Base-by-base conservation (phyloP, 768 basidiomycete genomes). In the Mrakia blollopis region DNA sequence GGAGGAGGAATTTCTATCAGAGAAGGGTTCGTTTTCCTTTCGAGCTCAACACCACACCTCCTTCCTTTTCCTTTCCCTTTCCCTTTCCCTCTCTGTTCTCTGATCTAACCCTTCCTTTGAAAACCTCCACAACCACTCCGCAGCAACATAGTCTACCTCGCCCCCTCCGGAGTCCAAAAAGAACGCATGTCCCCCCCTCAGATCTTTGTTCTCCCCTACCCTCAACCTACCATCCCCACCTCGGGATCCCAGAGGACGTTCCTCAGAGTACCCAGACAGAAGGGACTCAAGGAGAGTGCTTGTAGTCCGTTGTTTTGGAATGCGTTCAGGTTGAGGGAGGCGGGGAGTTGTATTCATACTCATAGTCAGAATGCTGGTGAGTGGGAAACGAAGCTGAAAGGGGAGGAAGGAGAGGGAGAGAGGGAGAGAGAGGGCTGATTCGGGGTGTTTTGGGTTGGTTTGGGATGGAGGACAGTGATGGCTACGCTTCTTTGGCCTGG, bases 251-350 rank as follows among this genome's bases (percentile, higher is more conserved):
- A 91, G 81, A 87, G 92, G 72, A 85, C 90, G 73, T 93, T 93
- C 83, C 87, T 94, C 71, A 88, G 93, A 72, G 89, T 90, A 37
- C 92, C 93, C 14, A 85, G 86, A 16, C 82, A 86, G 78, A 87
- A 89, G 76, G 85, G 85, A 0, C 86, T 94, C 78, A 93, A 92
- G 80, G 92, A 94, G 81, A 92, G 91, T 0, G 91, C 91, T 0
- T 94, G 93, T 82, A 94, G 93, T 0, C 93, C 93, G 18, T 85
- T 94, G 23, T 95, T 95, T 85, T 94, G 92, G 92, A 93, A 93
- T 81, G 92, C 93, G 3, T 95, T 93, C 81, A 90, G 90, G 44
- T 84, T 91, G 79, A 86, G 92, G 30, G 85, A 87, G 77, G 92
- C 93, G 2, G 91, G 91, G 0, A 92, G 92, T 62, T 94, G 92